Conservation (phyloP, 2,329 filamentous ascomycete species). For the Diplodia scrobiculata region DNA sequence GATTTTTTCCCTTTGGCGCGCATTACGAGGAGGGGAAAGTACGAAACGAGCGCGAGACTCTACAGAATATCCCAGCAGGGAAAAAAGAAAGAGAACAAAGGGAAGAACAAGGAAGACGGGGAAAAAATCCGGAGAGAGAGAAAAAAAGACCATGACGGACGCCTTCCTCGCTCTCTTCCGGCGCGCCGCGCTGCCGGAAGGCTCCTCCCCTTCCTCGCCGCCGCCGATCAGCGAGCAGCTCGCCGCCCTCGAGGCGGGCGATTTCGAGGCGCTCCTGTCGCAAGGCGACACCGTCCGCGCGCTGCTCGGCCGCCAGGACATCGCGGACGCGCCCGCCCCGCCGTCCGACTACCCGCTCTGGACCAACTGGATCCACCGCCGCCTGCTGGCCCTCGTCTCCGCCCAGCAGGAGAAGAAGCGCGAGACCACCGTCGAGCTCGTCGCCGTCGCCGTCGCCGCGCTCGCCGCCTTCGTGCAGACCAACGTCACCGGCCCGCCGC, state of each 20-base stretch:
- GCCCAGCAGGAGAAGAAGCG: slow-evolving; percentile 31
- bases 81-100: not conserved
- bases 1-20: not conserved
- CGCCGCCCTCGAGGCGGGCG: slow-evolving; percentile 46
- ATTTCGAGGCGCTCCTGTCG: slow-evolving; percentile 48
- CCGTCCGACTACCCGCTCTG: slow-evolving; percentile 44
- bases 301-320: slow-evolving; percentile 47
- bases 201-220: slow-evolving; percentile 42
- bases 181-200: slow-evolving; percentile 36
- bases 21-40: not conserved
- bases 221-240: slow-evolving; percentile 43
- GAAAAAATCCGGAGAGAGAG: too few relatives aligned
- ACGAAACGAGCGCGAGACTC: not conserved
- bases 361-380: slow-evolving; percentile 45
- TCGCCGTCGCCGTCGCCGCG: slow-evolving; percentile 66
- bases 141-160: slow-evolving; percentile 44
- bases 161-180: slow-evolving; percentile 48
- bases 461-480: slow-evolving; percentile 80
- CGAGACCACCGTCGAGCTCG: slow-evolving; percentile 45
- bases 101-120: not conserved
- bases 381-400: slow-evolving; percentile 2
- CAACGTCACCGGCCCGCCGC: slow-evolving; percentile 82
- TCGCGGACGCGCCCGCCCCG: slow-evolving; percentile 36
- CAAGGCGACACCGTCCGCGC: slow-evolving; percentile 43
- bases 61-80: not conserved